These are phyloP conservation scores for Salicornia ramosissima DNA, from an alignment of 148 eudicot genomes.

Conservation along the genomic window DNA sequence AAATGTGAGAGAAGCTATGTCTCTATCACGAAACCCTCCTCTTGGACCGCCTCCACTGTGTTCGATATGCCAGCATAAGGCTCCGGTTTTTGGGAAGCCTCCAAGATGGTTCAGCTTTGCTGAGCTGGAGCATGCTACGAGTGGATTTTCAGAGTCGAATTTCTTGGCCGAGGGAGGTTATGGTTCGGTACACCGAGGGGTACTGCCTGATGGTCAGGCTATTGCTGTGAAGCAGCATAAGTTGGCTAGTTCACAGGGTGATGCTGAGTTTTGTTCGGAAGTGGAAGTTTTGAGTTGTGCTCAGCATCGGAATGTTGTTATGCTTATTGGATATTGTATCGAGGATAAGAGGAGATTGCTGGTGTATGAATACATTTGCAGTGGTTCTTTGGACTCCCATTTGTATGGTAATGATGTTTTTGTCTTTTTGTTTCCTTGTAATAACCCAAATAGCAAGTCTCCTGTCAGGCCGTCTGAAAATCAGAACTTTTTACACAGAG, in stretches of 20 bases:
- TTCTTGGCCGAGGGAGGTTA: constrained; percentile 84
- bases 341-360: constrained; percentile 54
- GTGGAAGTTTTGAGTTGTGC: constrained; percentile 67
- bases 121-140: constrained; percentile 82
- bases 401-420: constrained; percentile 42
- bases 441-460: no score
- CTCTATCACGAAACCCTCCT: constrained; percentile 58
- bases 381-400: constrained; percentile 53
- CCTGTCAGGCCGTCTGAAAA: no score
- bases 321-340: constrained; percentile 58
- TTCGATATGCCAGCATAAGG: constrained; percentile 82
- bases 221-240: constrained; percentile 67
- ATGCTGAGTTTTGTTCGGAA: constrained; percentile 58
- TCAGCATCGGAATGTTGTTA: constrained; percentile 63
- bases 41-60: constrained; percentile 79
- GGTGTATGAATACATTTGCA: constrained; percentile 61
- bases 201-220: constrained; percentile 51
- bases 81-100: constrained; percentile 83
- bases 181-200: constrained; percentile 61
- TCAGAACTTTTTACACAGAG: no score
- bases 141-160: constrained; percentile 78
- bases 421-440: not conserved
- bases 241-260: constrained; percentile 59
- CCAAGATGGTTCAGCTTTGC: constrained; percentile 85
- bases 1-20: constrained; percentile 73